Evolutionary conservation across 257 asterid genomes (phyloP).

Genomic region (Rubia yunnanensis): DNA sequence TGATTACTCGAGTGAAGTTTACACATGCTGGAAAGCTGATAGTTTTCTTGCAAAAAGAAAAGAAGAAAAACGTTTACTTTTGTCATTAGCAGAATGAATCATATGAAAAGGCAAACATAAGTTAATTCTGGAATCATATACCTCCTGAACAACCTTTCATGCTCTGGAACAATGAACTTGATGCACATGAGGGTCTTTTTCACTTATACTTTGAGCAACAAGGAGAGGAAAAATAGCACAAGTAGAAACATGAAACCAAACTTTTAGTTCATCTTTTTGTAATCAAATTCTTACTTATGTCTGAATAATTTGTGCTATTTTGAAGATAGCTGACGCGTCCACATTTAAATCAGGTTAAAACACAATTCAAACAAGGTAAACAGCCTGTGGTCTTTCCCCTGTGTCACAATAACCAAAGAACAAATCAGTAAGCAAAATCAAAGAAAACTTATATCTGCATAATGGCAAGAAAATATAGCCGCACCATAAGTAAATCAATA

Average conservation of each 20-base stretch:
- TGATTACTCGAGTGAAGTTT: conserved; percentile 76
- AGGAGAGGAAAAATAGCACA: conserved; percentile 6
- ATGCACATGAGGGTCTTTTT: conserved; percentile 28
- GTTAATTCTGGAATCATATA: conserved; percentile 12
- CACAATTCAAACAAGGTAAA: no score
- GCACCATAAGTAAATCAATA: no score
- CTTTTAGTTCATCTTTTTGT: not conserved
- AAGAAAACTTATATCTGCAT: no score
- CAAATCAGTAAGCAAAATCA: no score
- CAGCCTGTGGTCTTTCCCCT: no score
- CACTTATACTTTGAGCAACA: conserved; percentile 33
- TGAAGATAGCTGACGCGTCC: no score
- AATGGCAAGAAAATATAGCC: no score
- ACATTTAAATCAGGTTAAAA: no score
- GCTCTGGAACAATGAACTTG: conserved; percentile 96
- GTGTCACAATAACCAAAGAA: no score
- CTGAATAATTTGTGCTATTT: not conserved
- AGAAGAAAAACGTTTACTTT: conserved; percentile 10
- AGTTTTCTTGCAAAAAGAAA: conserved; percentile 47
- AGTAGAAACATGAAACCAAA: conserved; percentile 1
- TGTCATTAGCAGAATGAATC: conserved; percentile 8
- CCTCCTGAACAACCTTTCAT: conserved; percentile 73
- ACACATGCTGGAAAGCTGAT: conserved; percentile 55
- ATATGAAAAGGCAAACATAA: not conserved
- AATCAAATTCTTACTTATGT: not conserved